Evolutionary conservation across 106 monocot species (phyloP).

Genomic region (Dioscorea dumetorum): DNA sequence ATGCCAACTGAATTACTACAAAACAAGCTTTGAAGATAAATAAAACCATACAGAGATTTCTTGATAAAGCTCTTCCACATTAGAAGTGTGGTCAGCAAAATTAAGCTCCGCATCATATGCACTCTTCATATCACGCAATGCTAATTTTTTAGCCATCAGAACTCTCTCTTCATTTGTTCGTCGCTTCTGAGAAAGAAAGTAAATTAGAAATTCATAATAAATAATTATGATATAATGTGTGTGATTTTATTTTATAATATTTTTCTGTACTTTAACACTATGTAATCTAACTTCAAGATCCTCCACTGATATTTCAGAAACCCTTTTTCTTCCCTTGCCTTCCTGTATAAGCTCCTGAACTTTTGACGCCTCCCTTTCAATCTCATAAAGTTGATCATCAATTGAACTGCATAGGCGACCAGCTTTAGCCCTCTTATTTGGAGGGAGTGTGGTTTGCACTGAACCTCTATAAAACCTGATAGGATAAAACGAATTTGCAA

Average conservation of each 20-base stretch:
- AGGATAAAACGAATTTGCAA: background rate
- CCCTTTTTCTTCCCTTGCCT: constrained; percentile 53
- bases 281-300: constrained; percentile 38
- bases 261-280: constrained; percentile 49
- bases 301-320: constrained; percentile 31
- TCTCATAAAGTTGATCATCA: constrained; percentile 51
- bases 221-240: no score
- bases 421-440: constrained; percentile 39
- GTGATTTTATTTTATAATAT: no score
- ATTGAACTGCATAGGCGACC: constrained; percentile 78
- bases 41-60: constrained; percentile 64
- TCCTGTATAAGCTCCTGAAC: constrained; percentile 37
- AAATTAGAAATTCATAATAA: background rate
- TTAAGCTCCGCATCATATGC: constrained; percentile 40
- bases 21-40: background rate
- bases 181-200: constrained; percentile 45
- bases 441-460: constrained; percentile 87
- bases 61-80: constrained; percentile 61
- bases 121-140: constrained; percentile 45
- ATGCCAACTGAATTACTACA: background rate
- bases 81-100: constrained; percentile 22
- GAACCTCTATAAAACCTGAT: constrained; percentile 70
- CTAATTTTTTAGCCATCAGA: constrained; percentile 44
- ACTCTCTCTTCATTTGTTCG: constrained; percentile 40
- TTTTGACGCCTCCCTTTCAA: constrained; percentile 37